phyloP scores from a whole-genome alignment of 371 early-diverging fungal species.

The Mortierella sp. region DNA sequence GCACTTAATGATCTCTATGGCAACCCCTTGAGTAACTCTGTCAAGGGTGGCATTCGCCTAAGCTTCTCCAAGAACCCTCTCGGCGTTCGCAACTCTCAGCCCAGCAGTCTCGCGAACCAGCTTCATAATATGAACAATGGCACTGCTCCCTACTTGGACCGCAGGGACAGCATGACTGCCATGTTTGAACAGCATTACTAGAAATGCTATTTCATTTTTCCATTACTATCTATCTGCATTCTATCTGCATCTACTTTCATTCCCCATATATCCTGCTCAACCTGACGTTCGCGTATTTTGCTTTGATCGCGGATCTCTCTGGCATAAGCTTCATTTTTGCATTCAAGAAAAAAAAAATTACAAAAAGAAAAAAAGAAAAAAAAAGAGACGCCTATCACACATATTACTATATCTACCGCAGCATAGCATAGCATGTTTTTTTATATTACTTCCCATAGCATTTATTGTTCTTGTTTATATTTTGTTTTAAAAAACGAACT shows the following conservation, averaged over 20 bases:
- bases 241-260: slow-evolving; percentile 3
- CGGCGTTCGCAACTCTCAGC: slow-evolving; percentile 69
- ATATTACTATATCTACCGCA: slow-evolving; percentile 2
- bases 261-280: slow-evolving; percentile 1
- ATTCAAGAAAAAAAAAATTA: slow-evolving; percentile 7
- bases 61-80: slow-evolving; percentile 96
- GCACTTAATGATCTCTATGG: slow-evolving; percentile 89
- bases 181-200: slow-evolving; percentile 53
- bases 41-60: slow-evolving; percentile 94
- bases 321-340: slow-evolving; percentile 3
- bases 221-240: not conserved
- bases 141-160: slow-evolving; percentile 36
- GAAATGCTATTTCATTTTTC: not conserved
- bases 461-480: slow-evolving; percentile 6
- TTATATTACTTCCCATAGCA: not conserved
- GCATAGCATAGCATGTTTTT: slow-evolving; percentile 23
- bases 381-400: not conserved
- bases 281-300: slow-evolving; percentile 1
- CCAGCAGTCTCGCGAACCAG: slow-evolving; percentile 46
- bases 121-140: slow-evolving; percentile 43
- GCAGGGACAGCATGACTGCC: slow-evolving; percentile 54
- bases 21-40: slow-evolving; percentile 82
- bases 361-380: not conserved
- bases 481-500: slow-evolving; percentile 6
- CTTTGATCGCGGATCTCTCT: not conserved